phyloP scores from a whole-genome alignment of 2,329 filamentous ascomycete genomes.

The Apiospora phragmitis region DNA sequence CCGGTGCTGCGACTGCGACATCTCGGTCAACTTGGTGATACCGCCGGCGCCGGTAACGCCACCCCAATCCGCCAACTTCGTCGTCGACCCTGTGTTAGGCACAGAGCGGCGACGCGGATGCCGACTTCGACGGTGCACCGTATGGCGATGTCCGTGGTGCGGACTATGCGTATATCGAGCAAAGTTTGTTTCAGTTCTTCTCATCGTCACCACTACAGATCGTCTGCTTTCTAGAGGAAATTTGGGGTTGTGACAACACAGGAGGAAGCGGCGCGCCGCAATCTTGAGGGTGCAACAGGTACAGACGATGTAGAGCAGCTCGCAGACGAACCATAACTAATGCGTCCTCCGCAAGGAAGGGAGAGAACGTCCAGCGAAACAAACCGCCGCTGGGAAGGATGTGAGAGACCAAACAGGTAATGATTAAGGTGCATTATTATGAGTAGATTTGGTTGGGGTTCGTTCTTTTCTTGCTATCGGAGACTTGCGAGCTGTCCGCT shows the following conservation, averaged over 20 bases:
- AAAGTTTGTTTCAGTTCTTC: too few relatives aligned
- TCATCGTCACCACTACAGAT: too few relatives aligned
- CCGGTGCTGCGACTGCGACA: not conserved
- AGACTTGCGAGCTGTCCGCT: not conserved
- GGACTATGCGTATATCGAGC: not conserved
- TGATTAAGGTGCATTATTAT: too few relatives aligned
- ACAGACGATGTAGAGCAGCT: slow-evolving; percentile 12
- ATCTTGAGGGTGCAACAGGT: slow-evolving; percentile 14
- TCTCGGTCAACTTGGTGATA: not conserved
- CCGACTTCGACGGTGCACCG: slow-evolving; percentile 2
- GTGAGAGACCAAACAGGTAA: not conserved
- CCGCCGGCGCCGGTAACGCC: not conserved
- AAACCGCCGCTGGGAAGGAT: too few relatives aligned
- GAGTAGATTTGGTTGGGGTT: too few relatives aligned
- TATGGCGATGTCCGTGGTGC: not conserved
- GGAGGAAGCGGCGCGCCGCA: slow-evolving; percentile 9
- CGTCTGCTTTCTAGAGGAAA: too few relatives aligned
- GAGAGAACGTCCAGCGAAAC: too few relatives aligned
- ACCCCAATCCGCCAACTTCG: not conserved
- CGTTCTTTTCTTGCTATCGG: not conserved
- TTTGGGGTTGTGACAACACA: not conserved
- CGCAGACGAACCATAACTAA: slow-evolving; percentile 13
- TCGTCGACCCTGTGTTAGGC: not conserved
- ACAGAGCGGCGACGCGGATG: not conserved
- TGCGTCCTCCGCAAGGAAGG: too few relatives aligned